phyloP scores from a whole-genome alignment of 768 basidiomycete genomes.

The Termitomyces heimii region DNA sequence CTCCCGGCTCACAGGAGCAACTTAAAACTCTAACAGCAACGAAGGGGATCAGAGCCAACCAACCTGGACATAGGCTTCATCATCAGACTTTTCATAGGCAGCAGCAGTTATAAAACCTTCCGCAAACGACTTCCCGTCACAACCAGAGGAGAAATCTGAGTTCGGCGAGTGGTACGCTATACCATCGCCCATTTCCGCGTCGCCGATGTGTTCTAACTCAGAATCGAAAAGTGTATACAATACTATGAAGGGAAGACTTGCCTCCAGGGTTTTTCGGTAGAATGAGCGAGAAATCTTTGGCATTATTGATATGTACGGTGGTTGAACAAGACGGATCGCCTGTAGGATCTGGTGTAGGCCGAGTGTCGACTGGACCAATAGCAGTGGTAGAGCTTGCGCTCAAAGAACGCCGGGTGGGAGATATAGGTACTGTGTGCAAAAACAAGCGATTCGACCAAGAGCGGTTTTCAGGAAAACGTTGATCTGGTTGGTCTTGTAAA shows the following conservation, averaged over 20 bases:
- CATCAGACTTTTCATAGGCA: slow-evolving; percentile 9
- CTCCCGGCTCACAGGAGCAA: background rate
- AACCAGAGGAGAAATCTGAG: slow-evolving; percentile 2
- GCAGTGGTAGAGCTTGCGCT: slow-evolving; percentile 1
- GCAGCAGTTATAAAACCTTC: slow-evolving; percentile 15
- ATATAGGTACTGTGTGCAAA: background rate
- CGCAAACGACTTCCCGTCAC: slow-evolving; percentile 8
- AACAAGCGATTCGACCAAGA: background rate
- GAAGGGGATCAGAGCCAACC: background rate
- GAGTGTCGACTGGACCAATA: slow-evolving; percentile 1
- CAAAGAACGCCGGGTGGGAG: background rate
- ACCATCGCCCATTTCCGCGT: slow-evolving; percentile 15
- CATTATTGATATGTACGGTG: slow-evolving; percentile 14
- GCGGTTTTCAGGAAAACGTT: background rate
- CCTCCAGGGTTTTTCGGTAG: slow-evolving; percentile 11
- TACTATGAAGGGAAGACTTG: background rate
- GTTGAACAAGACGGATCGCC: slow-evolving; percentile 15
- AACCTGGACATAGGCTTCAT: slow-evolving; percentile 16
- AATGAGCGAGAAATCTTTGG: slow-evolving; percentile 14
- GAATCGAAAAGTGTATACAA: background rate
- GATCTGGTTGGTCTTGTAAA: background rate
- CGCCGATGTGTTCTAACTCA: slow-evolving; percentile 11
- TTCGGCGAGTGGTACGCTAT: slow-evolving; percentile 12
- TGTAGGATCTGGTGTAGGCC: slow-evolving; percentile 17
- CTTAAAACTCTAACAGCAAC: background rate